phyloP scores from a whole-genome alignment of 768 basidiomycete species.

The Agrocybe pediades region DNA sequence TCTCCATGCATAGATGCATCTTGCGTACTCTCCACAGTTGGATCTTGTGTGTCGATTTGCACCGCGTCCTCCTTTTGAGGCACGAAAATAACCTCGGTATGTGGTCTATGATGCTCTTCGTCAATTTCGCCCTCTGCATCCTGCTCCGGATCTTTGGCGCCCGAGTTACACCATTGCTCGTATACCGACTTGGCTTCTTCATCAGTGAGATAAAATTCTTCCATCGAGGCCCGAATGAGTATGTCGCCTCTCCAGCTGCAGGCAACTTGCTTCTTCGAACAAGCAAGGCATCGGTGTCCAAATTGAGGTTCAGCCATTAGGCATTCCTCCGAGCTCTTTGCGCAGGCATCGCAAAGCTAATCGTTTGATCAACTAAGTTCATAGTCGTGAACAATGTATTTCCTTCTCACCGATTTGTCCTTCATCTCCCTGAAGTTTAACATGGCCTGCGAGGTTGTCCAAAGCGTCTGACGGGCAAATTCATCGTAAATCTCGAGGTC shows the following conservation, averaged over 20 bases:
- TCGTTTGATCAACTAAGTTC: not conserved
- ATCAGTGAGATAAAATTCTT: not conserved
- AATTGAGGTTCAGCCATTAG: not conserved
- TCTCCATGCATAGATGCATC: not conserved
- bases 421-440: not conserved
- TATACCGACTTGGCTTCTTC: constrained; percentile 2
- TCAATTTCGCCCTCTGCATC: not conserved
- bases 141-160: not conserved
- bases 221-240: not conserved
- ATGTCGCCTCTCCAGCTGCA: constrained; percentile 10
- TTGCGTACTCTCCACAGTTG: no score
- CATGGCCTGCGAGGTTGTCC: constrained; percentile 4
- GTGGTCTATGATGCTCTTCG: not conserved
- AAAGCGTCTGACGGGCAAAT: constrained; percentile 2
- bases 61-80: not conserved
- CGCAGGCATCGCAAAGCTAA: constrained; percentile 3
- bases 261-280: not conserved
- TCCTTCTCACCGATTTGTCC: not conserved
- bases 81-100: no score
- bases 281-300: not conserved
- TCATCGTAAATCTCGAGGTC: not conserved
- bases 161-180: constrained; percentile 1
- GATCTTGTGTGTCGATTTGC: not conserved
- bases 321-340: constrained; percentile 2
- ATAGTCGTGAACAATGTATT: not conserved